Conservation (phyloP, 257 asterid species). For the Catharanthus roseus region DNA sequence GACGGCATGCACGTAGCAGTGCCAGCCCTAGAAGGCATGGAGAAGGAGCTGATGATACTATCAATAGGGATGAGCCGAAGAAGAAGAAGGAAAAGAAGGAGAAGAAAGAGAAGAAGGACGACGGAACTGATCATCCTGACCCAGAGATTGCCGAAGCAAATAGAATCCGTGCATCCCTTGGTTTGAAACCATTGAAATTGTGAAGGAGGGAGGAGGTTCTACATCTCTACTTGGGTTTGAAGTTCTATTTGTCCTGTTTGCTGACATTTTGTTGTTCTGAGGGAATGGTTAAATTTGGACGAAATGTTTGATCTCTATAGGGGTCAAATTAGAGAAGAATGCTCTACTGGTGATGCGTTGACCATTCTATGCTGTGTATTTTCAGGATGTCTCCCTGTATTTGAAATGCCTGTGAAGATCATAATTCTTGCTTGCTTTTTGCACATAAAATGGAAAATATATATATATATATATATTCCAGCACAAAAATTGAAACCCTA, state of each 20-base stretch:
- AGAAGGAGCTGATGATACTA: constrained; percentile 31
- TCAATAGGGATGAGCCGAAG: constrained; percentile 42
- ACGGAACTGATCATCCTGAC: constrained; percentile 95
- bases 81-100: constrained; percentile 79
- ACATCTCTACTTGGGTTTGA: not conserved
- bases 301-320: not conserved
- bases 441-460: too few species aligned
- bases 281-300: not conserved
- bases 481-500: too few species aligned
- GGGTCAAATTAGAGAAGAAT: not conserved
- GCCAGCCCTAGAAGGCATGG: constrained; percentile 64
- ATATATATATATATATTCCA: too few species aligned
- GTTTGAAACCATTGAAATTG: constrained; percentile 69
- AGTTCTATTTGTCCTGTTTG: not conserved
- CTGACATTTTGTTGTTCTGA: not conserved
- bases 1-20: constrained; percentile 52
- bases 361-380: too few species aligned
- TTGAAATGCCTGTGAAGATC: too few species aligned
- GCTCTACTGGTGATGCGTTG: too few species aligned
- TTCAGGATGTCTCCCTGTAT: too few species aligned
- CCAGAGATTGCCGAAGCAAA: constrained; percentile 96
- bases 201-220: constrained; percentile 19
- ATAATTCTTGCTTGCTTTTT: too few species aligned
- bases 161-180: constrained; percentile 78
- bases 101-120: constrained; percentile 69